These are phyloP conservation scores for Oryza meridionalis DNA, from an alignment of 176 grass and related monocot species.

Conservation along the genomic window DNA sequence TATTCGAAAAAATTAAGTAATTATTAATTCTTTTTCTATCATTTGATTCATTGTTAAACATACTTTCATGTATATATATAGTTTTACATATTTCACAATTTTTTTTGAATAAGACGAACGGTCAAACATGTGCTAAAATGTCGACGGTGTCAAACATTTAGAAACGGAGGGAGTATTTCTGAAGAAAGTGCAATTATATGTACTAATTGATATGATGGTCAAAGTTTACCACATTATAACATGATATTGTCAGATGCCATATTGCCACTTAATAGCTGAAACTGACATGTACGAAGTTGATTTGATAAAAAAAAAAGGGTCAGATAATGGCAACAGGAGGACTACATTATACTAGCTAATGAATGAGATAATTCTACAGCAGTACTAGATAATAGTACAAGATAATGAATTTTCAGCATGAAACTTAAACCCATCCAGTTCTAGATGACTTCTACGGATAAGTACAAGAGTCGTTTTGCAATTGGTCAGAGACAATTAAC, in stretches of 20 bases:
- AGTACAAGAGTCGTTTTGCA: background rate
- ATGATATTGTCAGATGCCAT: background rate
- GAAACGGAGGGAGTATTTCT: too few species aligned
- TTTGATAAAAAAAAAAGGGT: background rate
- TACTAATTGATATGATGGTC: background rate
- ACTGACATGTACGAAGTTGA: background rate
- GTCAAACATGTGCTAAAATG: too few species aligned
- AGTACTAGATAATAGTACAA: background rate
- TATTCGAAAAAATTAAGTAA: too few species aligned
- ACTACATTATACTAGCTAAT: background rate
- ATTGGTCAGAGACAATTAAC: conserved; percentile 26
- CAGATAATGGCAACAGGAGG: background rate
- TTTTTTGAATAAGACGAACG: too few species aligned
- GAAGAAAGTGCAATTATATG: background rate
- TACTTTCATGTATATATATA: too few species aligned
- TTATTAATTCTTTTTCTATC: too few species aligned
- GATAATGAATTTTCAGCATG: background rate
- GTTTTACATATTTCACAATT: too few species aligned
- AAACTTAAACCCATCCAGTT: background rate
- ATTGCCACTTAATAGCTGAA: background rate
- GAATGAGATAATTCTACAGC: background rate
- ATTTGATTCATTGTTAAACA: too few species aligned
- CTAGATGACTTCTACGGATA: background rate
- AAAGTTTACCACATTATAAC: background rate
- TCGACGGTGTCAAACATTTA: too few species aligned